Evolutionary conservation across 176 grass and related monocot genomes (phyloP), one percentile per base, ranked within the genome.

Genomic region (Lolium rigidum): DNA sequence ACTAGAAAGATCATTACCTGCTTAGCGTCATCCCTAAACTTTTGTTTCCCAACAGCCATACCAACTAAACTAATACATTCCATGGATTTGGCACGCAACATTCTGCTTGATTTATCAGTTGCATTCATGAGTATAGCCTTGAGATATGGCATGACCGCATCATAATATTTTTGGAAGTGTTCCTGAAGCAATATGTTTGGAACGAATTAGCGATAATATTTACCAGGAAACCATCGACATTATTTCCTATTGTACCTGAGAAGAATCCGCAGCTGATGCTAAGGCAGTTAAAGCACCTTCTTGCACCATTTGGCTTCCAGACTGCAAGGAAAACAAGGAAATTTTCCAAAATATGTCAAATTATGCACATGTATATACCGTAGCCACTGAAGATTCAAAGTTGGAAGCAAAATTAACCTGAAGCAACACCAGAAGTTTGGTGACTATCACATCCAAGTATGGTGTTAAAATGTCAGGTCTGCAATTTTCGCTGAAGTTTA

Each of bases 1-100:
- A 80, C 18, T 81, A 75, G 39, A 41, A 47, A 76, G n/a, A 74
- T 22, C 9, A 74, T 74, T 86, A 98, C 97, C 94, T 98, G 97
- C 80, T 98, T 98, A 83, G 97, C 97, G 74, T 98, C 97, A 14
- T 92, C 93, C 61, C 92, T 95, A 85, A 98, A 98, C 56, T 98
- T 98, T 31, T 95, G 91, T 84, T 98, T 95, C 62, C 96, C 97
- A 73, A 98, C 97, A 35, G 97, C 97, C 97, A 98, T 98, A 62
- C 97, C 97, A 84, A 95, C 88, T 91, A 98, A 98, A 90, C 97
- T 98, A 77, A 98, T 98, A 87, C 97, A 98, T 80, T 98, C 97
- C 97, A 98, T 98, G 20, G 97, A 95, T 89, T 95, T 98, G 50
- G 97, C 97, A 82, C 97, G 93, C 67, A 98, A 83, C 97, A 98